Evolutionary conservation across 306 rosid species (phyloP).

Genomic region (apple (Malus domestica)): ASM211411v1 NC_041797.1:19849001-19849500

Average conservation of each 20-base stretch:
- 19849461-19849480: not conserved
- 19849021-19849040: not conserved
- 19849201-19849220: constrained; percentile 75
- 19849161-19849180: constrained; percentile 72
- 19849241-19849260: not conserved
- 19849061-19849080: constrained; percentile 9
- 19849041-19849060: not conserved
- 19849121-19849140: constrained; percentile 78
- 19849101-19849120: constrained; percentile 35
- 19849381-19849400: not conserved
- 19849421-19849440: not conserved
- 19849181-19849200: constrained; percentile 84
- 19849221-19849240: constrained; percentile 46
- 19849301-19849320: not conserved
- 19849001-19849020: not conserved
- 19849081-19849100: constrained; percentile 19
- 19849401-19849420: not conserved
- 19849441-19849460: not conserved
- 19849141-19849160: constrained; percentile 59
- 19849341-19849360: not conserved
- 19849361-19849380: constrained; percentile 1
- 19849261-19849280: not conserved
- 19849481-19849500: not conserved
- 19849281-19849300: not conserved
- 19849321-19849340: not conserved